Base-by-base conservation (phyloP, 352 stramenopile genomes). In the Thalassiosira ordinaria region DNA sequence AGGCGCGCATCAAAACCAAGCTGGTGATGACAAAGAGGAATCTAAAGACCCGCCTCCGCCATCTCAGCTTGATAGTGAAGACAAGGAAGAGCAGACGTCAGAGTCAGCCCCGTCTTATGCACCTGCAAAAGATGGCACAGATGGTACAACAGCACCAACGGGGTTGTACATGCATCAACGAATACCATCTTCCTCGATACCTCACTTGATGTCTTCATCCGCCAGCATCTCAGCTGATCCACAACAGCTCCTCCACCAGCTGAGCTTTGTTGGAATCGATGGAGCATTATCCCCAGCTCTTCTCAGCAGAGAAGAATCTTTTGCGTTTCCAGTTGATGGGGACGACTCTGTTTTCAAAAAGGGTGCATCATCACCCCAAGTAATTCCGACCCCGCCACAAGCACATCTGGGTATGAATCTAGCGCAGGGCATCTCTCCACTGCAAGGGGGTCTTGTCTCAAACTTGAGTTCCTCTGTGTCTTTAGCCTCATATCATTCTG, bases 131-230 rank as follows among this genome's bases (percentile, higher is more conserved):
- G 27, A 39, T 9, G 61, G 24, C 61, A 16, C 68, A 68, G 35
- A 78, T 61, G 18, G 29, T 18, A 44, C 47, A 20, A 22, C 55
- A 33, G 66, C 53, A 35, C 35, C 44, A 27, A 56, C 46, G 0
- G 29, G 46, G 16, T 26, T n/a, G n/a, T n/a, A 65, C n/a, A 57
- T 53, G 37, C 31, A 46, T n/a, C 47, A 1, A 69, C 39, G 55
- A 46, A 70, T 46, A 46, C 52, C 62, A 56, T 68, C 75, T 27
- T 83, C 75, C 44, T 83, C 75, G 4, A 83, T 83, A 33, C 75
- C 75, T 33, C 75, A 83, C 37, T 68, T 80, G 53, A 37, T 80
- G 3, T 75, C 63, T 33, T n/a, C 47, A 31, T 14, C 46, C 27
- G 11, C 46, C 18, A 63, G 7, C 46, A 60, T 60, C 52, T 78